Conservation (phyloP, 1,284 basidiomycete genomes). For the Austroboletus novae-zelandiae region DNA sequence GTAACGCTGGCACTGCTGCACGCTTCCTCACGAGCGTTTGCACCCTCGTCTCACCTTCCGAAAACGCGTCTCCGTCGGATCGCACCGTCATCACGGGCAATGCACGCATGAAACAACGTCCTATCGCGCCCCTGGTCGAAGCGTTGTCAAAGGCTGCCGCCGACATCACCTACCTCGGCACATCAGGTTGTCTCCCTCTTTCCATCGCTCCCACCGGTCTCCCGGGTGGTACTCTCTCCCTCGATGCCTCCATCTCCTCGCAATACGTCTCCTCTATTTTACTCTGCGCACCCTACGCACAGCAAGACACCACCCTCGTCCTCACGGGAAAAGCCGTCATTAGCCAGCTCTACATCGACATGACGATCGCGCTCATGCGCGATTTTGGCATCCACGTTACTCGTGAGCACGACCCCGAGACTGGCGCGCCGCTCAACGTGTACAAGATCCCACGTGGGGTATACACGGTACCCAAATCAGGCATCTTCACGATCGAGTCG, state of each 20-base stretch:
- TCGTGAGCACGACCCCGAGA: conserved; percentile 62
- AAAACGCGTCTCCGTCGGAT: conserved; percentile 35
- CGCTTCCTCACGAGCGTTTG: conserved; percentile 98
- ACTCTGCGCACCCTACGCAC: conserved; percentile 93
- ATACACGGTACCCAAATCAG: conserved; percentile 71
- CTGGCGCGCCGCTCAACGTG: conserved; percentile 68
- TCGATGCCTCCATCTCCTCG: conserved; percentile 93
- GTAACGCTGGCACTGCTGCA: conserved; percentile 97
- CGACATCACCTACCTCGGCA: conserved; percentile 76
- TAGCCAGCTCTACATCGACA: conserved; percentile 99
- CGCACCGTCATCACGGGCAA: conserved; percentile 92
- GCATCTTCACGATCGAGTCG: conserved; percentile 87
- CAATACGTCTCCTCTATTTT: conserved; percentile 99
- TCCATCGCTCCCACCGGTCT: conserved; percentile 84
- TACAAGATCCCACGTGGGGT: conserved; percentile 86
- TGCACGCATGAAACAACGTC: conserved; percentile 97
- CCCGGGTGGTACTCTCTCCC: conserved; percentile 79
- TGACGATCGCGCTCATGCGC: conserved; percentile 98
- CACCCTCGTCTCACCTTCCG: conserved; percentile 67
- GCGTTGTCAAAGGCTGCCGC: conserved; percentile 86
- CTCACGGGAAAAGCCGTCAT: conserved; percentile 76
- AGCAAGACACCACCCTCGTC: conserved; percentile 80
- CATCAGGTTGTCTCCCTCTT: conserved; percentile 86
- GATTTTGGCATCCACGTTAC: conserved; percentile 86
- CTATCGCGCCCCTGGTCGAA: conserved; percentile 93